phyloP scores from a whole-genome alignment of 306 rosid species.

The Cercis canadensis region DNA sequence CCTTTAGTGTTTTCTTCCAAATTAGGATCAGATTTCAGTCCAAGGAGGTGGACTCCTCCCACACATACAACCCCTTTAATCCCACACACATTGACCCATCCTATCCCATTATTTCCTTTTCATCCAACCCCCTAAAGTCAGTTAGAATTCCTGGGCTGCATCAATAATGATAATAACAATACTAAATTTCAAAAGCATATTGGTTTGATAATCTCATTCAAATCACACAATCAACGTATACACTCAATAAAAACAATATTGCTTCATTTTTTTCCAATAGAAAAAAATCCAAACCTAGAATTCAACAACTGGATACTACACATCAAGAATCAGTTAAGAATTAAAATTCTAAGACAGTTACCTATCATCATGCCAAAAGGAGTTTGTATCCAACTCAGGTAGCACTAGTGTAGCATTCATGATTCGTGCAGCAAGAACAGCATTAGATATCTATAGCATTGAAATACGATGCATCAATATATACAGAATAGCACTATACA shows the following conservation, averaged over 20 bases:
- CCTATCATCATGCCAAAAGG: conserved; percentile 98
- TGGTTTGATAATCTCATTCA: background rate
- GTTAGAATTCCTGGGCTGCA: too few relatives aligned
- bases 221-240: conserved; percentile 9
- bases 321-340: conserved; percentile 25
- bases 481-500: conserved; percentile 34
- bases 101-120: too few relatives aligned
- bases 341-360: conserved; percentile 39
- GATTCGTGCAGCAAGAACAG: conserved; percentile 97
- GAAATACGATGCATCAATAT: conserved; percentile 30
- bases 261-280: background rate
- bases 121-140: too few relatives aligned
- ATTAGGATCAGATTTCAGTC: too few relatives aligned
- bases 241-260: background rate
- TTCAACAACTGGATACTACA: conserved; percentile 13
- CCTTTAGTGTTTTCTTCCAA: too few relatives aligned
- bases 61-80: too few relatives aligned
- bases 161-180: too few relatives aligned
- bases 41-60: too few relatives aligned
- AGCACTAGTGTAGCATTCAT: conserved; percentile 95
- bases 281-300: background rate
- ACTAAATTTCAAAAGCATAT: background rate
- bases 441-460: conserved; percentile 83
- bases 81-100: too few relatives aligned
- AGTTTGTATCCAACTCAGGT: conserved; percentile 95